Base-by-base conservation (phyloP, 1,284 basidiomycete species). In the Cryptococcus neoformans region DNA sequence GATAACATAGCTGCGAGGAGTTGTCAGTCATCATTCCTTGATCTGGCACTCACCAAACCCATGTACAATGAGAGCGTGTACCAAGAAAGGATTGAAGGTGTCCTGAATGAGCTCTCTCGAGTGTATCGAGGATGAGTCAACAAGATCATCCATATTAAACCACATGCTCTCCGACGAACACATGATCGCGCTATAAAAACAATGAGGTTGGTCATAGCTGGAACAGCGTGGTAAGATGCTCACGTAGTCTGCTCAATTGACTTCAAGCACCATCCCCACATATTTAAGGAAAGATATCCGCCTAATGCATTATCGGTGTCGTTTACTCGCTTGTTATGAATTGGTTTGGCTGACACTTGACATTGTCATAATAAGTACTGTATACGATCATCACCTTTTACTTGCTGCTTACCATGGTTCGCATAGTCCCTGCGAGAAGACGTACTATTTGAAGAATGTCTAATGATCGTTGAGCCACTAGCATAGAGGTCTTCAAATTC, bases 201-300 rank as follows among this genome's bases (percentile, higher is more conserved):
- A 6, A 44, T 58, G 44, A 53, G 50, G 28, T 21, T 16, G 10
- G 28, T 34, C 35, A n/a, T 5, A n/a, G n/a, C 46, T 6, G 12
- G 1, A 14, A 12, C 36, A 7, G 16, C 17, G 17, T 42, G 38
- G 21, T 21, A 3, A 21, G 21, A 21, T 21, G 21, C 21, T 21
- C 21, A 21, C 21, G 21, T 21, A 21, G 21, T 21, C 21, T 21
- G 21, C 21, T 52, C 45, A 1, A 10, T 28, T 41, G 53, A 39
- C 35, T 51, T 56, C 51, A 66, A 38, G 49, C 65, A 66, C 67
- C 67, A 68, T 9, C 67, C 67, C 67, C 67, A 68, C 46, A 65
- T 59, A 9, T 64, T 66, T 9, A 68, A 50, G 11, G 48, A 53
- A 16, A 68, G 50, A 9, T 44, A 45, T 21, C 57, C 58, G 7